A percentile compares a stretch with the other conserved stretches of the same genome.
Conservation (phyloP, 306 rosid species). For the Parietaria judaica region DNA sequence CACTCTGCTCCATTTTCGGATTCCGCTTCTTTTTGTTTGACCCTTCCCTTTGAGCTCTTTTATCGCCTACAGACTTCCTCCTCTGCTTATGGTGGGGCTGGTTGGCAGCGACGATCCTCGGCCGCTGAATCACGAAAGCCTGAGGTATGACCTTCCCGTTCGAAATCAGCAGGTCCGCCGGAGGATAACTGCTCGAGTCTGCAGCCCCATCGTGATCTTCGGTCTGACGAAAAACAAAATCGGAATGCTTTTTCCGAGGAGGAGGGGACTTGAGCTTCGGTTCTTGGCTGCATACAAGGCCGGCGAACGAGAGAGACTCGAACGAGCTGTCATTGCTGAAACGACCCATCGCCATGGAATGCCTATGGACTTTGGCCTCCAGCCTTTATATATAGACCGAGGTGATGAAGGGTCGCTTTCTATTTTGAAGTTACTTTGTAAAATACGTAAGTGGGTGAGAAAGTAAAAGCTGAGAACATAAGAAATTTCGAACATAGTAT, state of each 20-base stretch:
- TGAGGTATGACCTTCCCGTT: conserved; percentile 1
- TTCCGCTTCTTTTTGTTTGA: not conserved
- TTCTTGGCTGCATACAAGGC: not conserved
- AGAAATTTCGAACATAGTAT: not conserved
- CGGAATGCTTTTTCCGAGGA: not conserved
- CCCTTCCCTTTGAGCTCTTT: not conserved
- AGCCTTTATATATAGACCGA: not conserved
- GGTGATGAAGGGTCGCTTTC: too few relatives aligned
- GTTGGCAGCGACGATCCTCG: not conserved
- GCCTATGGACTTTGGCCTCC: not conserved
- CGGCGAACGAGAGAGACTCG: not conserved
- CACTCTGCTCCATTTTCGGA: too few relatives aligned
- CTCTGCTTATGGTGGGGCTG: not conserved
- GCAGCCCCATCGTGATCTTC: not conserved
- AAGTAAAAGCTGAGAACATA: too few relatives aligned
- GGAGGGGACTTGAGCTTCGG: not conserved
- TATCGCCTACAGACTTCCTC: not conserved
- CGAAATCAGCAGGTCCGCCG: conserved; percentile 3
- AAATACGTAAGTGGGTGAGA: not conserved
- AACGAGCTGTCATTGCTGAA: not conserved
- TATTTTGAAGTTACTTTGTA: not conserved
- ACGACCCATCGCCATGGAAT: not conserved
- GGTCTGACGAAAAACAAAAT: not conserved
- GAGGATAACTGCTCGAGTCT: not conserved
- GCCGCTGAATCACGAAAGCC: not conserved